Conservation (phyloP, 2,329 filamentous ascomycete genomes). For the Amesomyces nigricolor region DNA sequence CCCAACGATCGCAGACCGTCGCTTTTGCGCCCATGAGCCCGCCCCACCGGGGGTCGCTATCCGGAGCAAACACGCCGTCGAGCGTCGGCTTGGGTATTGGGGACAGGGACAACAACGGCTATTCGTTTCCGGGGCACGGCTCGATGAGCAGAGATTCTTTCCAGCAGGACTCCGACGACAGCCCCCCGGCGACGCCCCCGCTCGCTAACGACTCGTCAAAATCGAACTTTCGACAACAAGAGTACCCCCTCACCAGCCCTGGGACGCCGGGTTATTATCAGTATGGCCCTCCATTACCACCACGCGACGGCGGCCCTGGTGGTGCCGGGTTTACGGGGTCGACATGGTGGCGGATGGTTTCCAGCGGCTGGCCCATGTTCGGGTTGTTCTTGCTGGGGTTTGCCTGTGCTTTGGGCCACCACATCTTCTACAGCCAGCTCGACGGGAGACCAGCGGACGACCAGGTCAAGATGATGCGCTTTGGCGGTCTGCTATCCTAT, state of each 20-base stretch:
- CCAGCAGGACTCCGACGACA: background rate
- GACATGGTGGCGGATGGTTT: conserved; percentile 15
- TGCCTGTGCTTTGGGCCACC: conserved; percentile 20
- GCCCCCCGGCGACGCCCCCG: background rate
- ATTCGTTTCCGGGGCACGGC: background rate
- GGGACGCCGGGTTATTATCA: conserved; percentile 4
- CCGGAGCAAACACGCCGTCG: background rate
- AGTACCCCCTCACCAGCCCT: background rate
- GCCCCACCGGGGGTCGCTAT: background rate
- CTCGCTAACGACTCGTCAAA: background rate
- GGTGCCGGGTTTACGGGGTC: background rate
- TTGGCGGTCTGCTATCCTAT: conserved; percentile 23
- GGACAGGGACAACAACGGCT: background rate
- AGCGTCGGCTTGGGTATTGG: conserved; percentile 13
- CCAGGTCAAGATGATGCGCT: conserved; percentile 24
- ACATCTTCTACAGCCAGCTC: conserved; percentile 21
- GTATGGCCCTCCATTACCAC: background rate
- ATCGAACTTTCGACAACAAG: background rate
- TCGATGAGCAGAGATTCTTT: conserved; percentile 6
- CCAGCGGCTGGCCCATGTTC: conserved; percentile 21
- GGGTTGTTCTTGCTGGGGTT: conserved; percentile 18
- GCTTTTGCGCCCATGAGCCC: background rate
- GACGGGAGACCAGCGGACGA: conserved; percentile 21
- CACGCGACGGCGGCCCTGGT: background rate
- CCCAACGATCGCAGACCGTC: background rate